These are phyloP conservation scores for Nemania serpens DNA, from an alignment of 2,329 filamentous ascomycete species.

Conservation along the genomic window DNA sequence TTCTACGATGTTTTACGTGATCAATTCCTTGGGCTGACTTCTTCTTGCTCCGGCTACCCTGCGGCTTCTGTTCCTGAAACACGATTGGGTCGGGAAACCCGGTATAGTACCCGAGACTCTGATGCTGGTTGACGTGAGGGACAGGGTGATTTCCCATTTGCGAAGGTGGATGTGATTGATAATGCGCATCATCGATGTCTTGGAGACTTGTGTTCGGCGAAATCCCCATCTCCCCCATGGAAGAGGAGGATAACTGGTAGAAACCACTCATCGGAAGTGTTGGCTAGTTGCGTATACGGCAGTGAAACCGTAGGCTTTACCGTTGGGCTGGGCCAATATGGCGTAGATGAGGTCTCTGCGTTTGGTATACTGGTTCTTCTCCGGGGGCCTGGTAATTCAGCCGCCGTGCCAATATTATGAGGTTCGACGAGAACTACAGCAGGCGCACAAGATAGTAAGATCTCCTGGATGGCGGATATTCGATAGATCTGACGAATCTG, in stretches of 20 bases:
- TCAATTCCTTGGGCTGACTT: constrained; percentile 61
- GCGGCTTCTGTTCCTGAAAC: constrained; percentile 53
- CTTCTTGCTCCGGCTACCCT: constrained; percentile 51
- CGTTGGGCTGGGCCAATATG: not conserved
- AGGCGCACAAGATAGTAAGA: not conserved
- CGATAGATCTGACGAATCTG: not conserved
- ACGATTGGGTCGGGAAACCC: constrained; percentile 56
- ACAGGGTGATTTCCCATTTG: constrained; percentile 38
- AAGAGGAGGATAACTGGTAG: constrained; percentile 60
- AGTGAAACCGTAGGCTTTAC: not conserved
- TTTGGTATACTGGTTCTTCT: constrained; percentile 12
- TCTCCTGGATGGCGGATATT: not conserved
- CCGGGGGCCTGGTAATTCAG: not conserved
- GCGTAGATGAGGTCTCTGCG: constrained; percentile 9
- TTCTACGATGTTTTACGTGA: constrained; percentile 89
- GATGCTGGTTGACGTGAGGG: constrained; percentile 50
- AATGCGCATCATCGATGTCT: constrained; percentile 49
- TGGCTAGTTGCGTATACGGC: constrained; percentile 23
- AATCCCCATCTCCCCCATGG: constrained; percentile 51
- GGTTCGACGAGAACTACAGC: not conserved
- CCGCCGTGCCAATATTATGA: constrained; percentile 6
- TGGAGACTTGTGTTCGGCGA: constrained; percentile 47
- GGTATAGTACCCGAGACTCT: constrained; percentile 54
- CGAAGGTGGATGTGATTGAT: constrained; percentile 43
- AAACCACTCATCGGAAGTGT: constrained; percentile 56